A percentile compares a stretch with the other conserved stretches of the same genome.
phyloP scores from a whole-genome alignment of 371 early-diverging fungal species.

The Mortierella sp. region DNA sequence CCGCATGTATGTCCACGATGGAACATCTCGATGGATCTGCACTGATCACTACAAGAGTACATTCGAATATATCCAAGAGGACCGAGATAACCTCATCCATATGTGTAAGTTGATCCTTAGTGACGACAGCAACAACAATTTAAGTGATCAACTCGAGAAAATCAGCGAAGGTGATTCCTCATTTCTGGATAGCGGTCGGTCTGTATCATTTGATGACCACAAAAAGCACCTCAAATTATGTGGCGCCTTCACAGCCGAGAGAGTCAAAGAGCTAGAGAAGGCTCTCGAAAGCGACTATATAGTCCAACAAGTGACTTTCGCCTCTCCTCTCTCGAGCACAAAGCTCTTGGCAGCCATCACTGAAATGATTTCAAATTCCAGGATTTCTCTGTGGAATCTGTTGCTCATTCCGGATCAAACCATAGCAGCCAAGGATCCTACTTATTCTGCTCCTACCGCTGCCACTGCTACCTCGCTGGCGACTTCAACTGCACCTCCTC shows the following conservation, averaged over 20 bases:
- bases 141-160: background rate
- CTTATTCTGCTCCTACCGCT: background rate
- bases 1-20: constrained; percentile 25
- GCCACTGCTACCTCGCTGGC: background rate
- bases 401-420: background rate
- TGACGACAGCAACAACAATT: background rate
- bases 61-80: constrained; percentile 20
- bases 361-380: constrained; percentile 15
- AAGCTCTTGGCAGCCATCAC: constrained; percentile 13
- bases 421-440: background rate
- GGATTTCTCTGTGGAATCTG: constrained; percentile 10
- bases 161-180: background rate
- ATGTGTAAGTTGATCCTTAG: constrained; percentile 20
- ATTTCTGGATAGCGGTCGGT: background rate
- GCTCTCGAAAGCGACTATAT: constrained; percentile 7
- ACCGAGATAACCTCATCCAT: constrained; percentile 12
- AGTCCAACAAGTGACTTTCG: constrained; percentile 23
- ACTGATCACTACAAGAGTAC: constrained; percentile 16
- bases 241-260: background rate
- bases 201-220: constrained; percentile 24
- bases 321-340: background rate
- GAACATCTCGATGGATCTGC: constrained; percentile 28
- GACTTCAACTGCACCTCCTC: background rate
- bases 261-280: background rate
- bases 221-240: constrained; percentile 20